A percentile compares a stretch with the other conserved stretches of the same genome.
Conservation (phyloP, 2,329 filamentous ascomycete genomes). For the Trichoderma sp. region DNA sequence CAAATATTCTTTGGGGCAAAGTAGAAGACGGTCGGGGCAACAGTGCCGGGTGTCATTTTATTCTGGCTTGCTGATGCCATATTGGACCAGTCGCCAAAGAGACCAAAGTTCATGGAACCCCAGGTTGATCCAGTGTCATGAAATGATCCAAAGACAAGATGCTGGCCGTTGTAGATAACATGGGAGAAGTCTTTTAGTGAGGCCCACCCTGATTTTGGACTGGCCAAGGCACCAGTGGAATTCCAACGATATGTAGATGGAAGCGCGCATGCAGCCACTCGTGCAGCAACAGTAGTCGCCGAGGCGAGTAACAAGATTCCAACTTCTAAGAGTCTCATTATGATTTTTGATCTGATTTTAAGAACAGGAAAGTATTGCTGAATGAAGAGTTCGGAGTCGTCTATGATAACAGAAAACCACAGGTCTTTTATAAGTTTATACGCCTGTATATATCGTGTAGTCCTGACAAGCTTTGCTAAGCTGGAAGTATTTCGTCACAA, state of each 20-base stretch:
- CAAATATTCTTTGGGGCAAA: neutral
- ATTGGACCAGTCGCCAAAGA: neutral
- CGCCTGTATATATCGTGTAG: neutral
- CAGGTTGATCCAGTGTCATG: neutral
- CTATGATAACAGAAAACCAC: neutral
- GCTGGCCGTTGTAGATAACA: slow-evolving; percentile 6
- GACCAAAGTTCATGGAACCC: slow-evolving; percentile 3
- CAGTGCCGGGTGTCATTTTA: neutral
- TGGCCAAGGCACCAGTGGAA: neutral
- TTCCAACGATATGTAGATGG: slow-evolving; percentile 9
- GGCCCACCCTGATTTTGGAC: neutral
- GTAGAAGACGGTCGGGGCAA: neutral
- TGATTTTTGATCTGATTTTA: neutral
- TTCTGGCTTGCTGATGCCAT: slow-evolving; percentile 5
- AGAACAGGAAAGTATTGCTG: neutral
- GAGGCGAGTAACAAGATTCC: neutral
- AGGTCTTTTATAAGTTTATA: neutral
- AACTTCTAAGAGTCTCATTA: neutral
- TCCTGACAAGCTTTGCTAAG: neutral
- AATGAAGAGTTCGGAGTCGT: neutral
- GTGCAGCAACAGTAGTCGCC: neutral
- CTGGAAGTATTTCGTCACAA: neutral
- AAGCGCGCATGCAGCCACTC: neutral
- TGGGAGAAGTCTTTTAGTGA: slow-evolving; percentile 2
- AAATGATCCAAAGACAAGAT: neutral